phyloP scores from a whole-genome alignment of 148 eudicot genomes.

The Rhododendron henanense region DNA sequence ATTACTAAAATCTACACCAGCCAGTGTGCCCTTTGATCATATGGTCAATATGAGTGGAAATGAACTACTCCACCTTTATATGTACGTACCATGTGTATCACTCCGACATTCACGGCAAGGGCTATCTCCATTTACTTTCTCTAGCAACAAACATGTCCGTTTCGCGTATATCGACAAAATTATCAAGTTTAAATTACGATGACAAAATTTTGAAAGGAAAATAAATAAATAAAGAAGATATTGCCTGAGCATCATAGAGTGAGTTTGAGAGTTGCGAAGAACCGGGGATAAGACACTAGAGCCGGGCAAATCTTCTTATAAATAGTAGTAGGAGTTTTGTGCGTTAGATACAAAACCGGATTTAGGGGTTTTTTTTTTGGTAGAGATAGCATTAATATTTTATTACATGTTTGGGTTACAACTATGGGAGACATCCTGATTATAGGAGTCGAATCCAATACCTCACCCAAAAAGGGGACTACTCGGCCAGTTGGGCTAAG shows the following conservation, averaged over 20 bases:
- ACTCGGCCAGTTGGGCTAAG: neutral
- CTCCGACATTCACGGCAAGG: conserved; percentile 23
- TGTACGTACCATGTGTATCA: neutral
- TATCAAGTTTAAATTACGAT: neutral
- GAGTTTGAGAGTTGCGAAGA: neutral
- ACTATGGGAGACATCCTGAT: neutral
- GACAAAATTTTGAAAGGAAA: too few species aligned
- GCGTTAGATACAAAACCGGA: neutral
- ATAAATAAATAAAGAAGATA: neutral
- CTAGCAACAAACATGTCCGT: neutral
- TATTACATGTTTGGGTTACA: too few species aligned
- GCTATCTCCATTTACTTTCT: neutral
- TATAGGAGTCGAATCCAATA: neutral
- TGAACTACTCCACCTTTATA: neutral
- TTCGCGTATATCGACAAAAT: neutral
- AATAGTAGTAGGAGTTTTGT: neutral
- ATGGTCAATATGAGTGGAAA: conserved; percentile 16
- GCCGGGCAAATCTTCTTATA: neutral
- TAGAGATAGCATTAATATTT: too few species aligned
- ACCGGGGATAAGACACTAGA: neutral
- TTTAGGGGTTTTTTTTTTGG: too few species aligned
- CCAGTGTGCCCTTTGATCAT: neutral
- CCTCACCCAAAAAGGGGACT: neutral
- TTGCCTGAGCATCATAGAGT: neutral
- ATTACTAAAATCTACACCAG: conserved; percentile 2